Evolutionary conservation across 1,139 yeast genomes (phyloP), one percentile per base, ranked within the genome.

Genomic region (Protomyces lactucae-debilis): DNA sequence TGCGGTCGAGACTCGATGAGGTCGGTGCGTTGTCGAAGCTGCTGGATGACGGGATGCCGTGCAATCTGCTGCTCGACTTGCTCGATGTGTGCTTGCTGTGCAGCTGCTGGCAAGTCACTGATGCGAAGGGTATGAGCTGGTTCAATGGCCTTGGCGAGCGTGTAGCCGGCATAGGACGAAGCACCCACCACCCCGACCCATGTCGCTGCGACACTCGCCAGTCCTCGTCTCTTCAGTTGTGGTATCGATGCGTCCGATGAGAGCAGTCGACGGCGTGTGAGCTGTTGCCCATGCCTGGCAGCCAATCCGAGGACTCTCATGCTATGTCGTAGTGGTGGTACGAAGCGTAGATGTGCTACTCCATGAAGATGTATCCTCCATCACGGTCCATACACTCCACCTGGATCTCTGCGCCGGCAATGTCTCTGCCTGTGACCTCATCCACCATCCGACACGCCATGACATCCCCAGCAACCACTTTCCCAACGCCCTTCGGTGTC

Each of bases 401-500:
- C 48, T 82, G 82, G 68, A 90, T 81, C 40, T 67, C 67, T 28
- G 74, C 75, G 46, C 80, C 83, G 52, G 80, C 83, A 52, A 91
- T 73, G 16, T 79, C 78, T 66, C 82, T 72, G 10, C 85, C 93
- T 10, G 48, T 43, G 23, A 18, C 23, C 52, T 81, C 82, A 52
- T 81, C 82, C 43, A 75, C 76, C 69, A 88, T 75, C 68, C 82
- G 80, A 10, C 95, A 96, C 64, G 80, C 80, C 48, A 93, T 79
- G 55, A 75, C 75, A 74, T 93, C 98, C 6, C 97, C 98, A 0
- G 95, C 87, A 9, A 74, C 76, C 57, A 92, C 78, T 46, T 81
- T 79, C 12, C 98, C 97, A 10, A 93, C 99, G n/a, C 99, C 99
- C 76, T 92, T 90, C 54, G 96, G 96, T 1, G 96, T 89, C n/a